Evolutionary conservation across 1,284 basidiomycete genomes (phyloP), one percentile per base, ranked within the genome.

Genomic region (Apiotrichum akiyoshidainum): DNA sequence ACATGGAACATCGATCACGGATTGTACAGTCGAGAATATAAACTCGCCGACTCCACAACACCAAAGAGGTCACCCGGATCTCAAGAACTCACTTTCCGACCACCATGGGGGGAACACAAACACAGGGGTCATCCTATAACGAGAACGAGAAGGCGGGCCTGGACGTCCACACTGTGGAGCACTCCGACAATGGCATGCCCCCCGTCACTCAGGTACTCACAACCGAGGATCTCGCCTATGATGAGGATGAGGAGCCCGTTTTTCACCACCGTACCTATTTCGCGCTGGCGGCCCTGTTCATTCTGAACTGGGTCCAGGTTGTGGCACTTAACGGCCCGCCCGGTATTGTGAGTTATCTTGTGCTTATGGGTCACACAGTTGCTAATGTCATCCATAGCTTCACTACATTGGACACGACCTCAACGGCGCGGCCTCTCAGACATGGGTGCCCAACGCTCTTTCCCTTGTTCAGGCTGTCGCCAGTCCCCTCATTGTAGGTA

Each of bases 381-480:
- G 40, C 40, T 41, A 19, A n/a, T 16, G 12, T 17, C 31, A 1
- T n/a, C 14, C 16, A 13, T 9, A 59, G 58, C 51, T 60, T 7
- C 45, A 50, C 17, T 60, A 41, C 47, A 60, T 60, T 9, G 59
- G 54, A 26, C 17, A 50, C 1, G 54, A 53, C 26, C 34, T 56
- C 3, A 31, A 41, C 11, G 59, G 54, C 2, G 19, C 41, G 0
- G 21, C 40, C 1, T 46, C n/a, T 7, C 55, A 60, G 47, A 37
- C 46, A 5, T 60, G 59, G 59, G 39, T 60, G 1, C 55, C 59
- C 1, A 60, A 54, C 37, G 46, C 55, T 2, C 44, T 60, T 5
- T 56, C 59, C 5, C 47, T 60, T 11, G 35, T 60, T 1, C 59
- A 60, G 17, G 59, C 59, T 5, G 59, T 60, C 7, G 35, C 46